A percentile compares a stretch with the other conserved stretches of the same genome.
phyloP scores from a whole-genome alignment of 1,284 basidiomycete species.

The Porodaedalea pini region DNA sequence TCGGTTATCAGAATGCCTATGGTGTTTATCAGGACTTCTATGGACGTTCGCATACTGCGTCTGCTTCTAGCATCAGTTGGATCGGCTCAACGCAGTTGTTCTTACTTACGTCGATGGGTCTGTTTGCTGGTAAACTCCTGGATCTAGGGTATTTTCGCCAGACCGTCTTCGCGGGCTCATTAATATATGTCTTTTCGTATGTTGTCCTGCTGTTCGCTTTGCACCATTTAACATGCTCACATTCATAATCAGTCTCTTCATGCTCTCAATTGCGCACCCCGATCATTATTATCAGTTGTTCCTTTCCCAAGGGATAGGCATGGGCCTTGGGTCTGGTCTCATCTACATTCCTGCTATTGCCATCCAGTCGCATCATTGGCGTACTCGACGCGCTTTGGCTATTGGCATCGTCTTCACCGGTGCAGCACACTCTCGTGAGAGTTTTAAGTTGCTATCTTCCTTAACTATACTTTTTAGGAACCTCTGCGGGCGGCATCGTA shows the following conservation, averaged over 20 bases:
- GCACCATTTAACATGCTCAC: conserved; percentile 30
- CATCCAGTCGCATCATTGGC: conserved; percentile 24
- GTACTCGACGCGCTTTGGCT: conserved; percentile 1
- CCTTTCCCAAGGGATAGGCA: conserved; percentile 24
- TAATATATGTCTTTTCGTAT: conserved; percentile 20
- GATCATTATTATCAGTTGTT: conserved; percentile 40
- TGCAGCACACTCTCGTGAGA: too few species aligned
- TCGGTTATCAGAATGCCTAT: conserved; percentile 20
- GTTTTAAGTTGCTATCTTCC: too few species aligned
- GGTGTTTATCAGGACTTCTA: conserved; percentile 19
- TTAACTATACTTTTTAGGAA: background rate
- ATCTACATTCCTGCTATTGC: conserved; percentile 23
- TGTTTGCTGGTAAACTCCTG: conserved; percentile 15
- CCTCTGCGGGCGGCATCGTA: conserved; percentile 27
- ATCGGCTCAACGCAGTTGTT: conserved; percentile 18
- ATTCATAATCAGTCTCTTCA: conserved; percentile 40
- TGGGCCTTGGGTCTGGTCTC: conserved; percentile 22
- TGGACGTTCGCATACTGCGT: conserved; percentile 11
- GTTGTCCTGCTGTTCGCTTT: background rate
- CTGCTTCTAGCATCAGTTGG: conserved; percentile 19
- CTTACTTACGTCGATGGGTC: conserved; percentile 9
- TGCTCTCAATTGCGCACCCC: conserved; percentile 40
- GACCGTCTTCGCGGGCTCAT: conserved; percentile 18
- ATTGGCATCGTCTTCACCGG: conserved; percentile 20
- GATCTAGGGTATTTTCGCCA: conserved; percentile 20